Percentiles rank a stretch among this genome's conserved stretches.
These are phyloP conservation scores for Pseudomonodictys pantanalensis DNA, from an alignment of 495 filamentous ascomycete genomes.

Conservation along the genomic window DNA sequence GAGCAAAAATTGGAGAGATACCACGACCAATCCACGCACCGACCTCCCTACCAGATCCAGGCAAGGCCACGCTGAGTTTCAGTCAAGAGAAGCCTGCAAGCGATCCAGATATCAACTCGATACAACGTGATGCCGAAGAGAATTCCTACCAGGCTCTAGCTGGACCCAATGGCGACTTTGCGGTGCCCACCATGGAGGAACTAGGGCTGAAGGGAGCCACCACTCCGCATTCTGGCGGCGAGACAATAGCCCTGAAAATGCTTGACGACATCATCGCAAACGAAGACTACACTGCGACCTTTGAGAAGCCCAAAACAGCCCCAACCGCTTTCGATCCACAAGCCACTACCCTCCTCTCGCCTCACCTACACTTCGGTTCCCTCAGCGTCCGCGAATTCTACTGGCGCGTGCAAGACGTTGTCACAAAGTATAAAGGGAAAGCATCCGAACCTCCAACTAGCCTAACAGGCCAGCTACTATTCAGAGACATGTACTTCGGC, in stretches of 20 bases:
- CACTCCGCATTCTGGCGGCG: slow-evolving; percentile 61
- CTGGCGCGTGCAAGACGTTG: slow-evolving; percentile 59
- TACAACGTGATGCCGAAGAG: slow-evolving; percentile 47
- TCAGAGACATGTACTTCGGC: slow-evolving; percentile 75
- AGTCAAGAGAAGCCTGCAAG: slow-evolving; percentile 47
- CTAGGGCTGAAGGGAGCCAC: slow-evolving; percentile 58
- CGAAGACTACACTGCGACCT: slow-evolving; percentile 62
- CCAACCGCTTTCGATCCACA: slow-evolving; percentile 66
- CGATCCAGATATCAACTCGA: slow-evolving; percentile 55
- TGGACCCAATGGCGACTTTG: slow-evolving; percentile 61
- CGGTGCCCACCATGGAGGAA: slow-evolving; percentile 59
- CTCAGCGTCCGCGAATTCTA: slow-evolving; percentile 64
- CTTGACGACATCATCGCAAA: slow-evolving; percentile 54
- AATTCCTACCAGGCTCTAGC: slow-evolving; percentile 55
- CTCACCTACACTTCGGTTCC: slow-evolving; percentile 68
- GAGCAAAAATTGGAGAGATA: slow-evolving; percentile 52
- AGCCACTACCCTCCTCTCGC: slow-evolving; percentile 65
- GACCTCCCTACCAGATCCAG: slow-evolving; percentile 56
- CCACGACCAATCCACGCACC: slow-evolving; percentile 56
- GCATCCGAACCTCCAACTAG: slow-evolving; percentile 57
- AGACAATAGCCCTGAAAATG: slow-evolving; percentile 53
- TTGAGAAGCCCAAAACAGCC: slow-evolving; percentile 67
- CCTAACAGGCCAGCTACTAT: slow-evolving; percentile 65
- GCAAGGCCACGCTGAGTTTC: slow-evolving; percentile 55
- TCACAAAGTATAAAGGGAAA: slow-evolving; percentile 47